Conservation (phyloP, 345 rosid genomes). For the Populus euphratica region DNA sequence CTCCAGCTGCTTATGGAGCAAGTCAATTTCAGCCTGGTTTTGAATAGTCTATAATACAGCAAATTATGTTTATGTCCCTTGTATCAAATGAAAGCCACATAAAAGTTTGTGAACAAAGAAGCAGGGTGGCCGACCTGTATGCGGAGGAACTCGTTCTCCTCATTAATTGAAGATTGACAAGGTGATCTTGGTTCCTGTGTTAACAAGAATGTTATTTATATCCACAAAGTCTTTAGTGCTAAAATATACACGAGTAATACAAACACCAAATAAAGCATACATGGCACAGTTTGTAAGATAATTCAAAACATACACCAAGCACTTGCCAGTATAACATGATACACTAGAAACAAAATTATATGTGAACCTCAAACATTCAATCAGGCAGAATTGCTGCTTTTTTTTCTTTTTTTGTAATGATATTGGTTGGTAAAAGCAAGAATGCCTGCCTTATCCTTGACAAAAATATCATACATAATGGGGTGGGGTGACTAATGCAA, state of each 20-base stretch:
- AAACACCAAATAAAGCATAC: not conserved
- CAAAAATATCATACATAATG: not conserved
- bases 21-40: constrained; percentile 69
- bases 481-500: not conserved
- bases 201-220: not conserved
- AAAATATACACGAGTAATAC: not conserved
- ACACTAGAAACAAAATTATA: not conserved
- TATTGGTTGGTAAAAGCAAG: not conserved
- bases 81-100: not conserved
- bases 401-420: not conserved
- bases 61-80: not conserved
- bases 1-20: constrained; percentile 59
- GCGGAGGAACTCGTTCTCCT: constrained; percentile 84
- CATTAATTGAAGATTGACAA: constrained; percentile 49
- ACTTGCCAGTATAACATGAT: not conserved
- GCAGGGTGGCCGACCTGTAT: constrained; percentile 54
- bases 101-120: not conserved
- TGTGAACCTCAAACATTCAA: not conserved
- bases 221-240: not conserved
- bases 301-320: not conserved
- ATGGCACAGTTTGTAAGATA: not conserved
- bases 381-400: not conserved
- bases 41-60: constrained; percentile 55
- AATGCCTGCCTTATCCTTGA: not conserved
- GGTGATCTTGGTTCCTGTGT: constrained; percentile 49